Percentiles rank a stretch among this genome's conserved stretches.
Conservation (phyloP, 148 eudicot genomes). For the Chenopodium album region DNA sequence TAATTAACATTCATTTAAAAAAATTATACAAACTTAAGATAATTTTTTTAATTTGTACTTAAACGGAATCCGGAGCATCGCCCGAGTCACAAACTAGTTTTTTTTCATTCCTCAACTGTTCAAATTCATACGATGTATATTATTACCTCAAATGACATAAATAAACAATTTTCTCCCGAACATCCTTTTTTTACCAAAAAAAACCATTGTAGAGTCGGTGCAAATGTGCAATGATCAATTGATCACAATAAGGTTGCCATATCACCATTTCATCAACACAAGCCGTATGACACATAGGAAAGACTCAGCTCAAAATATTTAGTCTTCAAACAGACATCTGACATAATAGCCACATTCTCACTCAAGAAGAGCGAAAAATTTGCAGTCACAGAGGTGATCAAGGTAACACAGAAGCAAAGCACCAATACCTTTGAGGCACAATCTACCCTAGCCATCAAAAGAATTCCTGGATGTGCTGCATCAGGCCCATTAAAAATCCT, state of each 20-base stretch:
- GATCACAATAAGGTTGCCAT: background rate
- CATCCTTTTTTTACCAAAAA: background rate
- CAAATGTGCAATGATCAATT: background rate
- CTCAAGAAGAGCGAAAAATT: background rate
- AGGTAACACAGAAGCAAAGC: constrained; percentile 26
- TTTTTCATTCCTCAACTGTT: background rate
- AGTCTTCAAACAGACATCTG: background rate
- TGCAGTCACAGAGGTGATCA: background rate
- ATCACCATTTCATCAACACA: background rate
- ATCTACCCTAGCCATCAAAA: constrained; percentile 90
- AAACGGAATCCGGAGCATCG: no score
- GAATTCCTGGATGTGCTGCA: constrained; percentile 84
- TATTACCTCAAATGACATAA: background rate
- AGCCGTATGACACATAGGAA: background rate
- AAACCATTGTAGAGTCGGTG: background rate
- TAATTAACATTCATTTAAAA: no score
- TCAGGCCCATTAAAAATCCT: constrained; percentile 85
- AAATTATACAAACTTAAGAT: no score
- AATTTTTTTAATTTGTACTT: no score
- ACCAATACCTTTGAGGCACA: constrained; percentile 82
- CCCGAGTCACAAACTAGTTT: no score
- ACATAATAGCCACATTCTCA: background rate
- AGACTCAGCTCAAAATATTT: background rate
- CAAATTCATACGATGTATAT: no score
- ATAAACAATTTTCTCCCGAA: background rate